Evolutionary conservation across 2,329 filamentous ascomycete genomes (phyloP), one percentile per base, ranked within the genome.

Genomic region (Colletotrichum sp.): DNA sequence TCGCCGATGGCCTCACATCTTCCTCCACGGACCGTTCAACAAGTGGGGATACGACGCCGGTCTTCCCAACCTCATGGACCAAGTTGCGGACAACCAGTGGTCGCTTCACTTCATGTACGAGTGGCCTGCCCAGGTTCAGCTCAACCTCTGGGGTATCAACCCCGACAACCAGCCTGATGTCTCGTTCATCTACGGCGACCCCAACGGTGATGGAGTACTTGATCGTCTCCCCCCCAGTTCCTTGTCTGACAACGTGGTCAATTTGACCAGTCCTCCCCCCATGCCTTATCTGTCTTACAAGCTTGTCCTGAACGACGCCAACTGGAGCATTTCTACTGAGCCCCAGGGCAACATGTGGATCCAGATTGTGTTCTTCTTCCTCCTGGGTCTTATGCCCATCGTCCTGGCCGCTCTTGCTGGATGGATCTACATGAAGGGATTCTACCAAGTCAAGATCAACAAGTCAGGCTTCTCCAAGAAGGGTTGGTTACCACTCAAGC

Each of bases 111-210:
- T 93, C 75, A 89, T 93, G 87, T 86, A 88, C 5, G 92, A 94
- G 80, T 94, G 91, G 89, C 92, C 92, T 8, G 88, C 89, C 4
- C 84, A 88, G 64, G 88, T 91, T 72, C 92, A 93, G 79, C 83
- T 93, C 74, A 94, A 93, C 78, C 87, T 92, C 7, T 94, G 92
- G 92, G 92, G 92, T 67, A 91, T 93, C 81, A 92, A 93, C 79
- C 88, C 89, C 1, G 88, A 93, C 81, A 91, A 91, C 24, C 84
- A 90, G 78, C 92, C 92, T 0, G 92, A 94, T 81, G 87, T 91
- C 75, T 88, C 88, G 9, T 88, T 86, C 72, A 88, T 92, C 3
- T 90, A 88, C 76, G 92, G 92, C 32, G 92, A 94, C 80, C 87
- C 92, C n/a, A 90, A 93, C 79, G 85, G 85, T 34, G 92, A 94